phyloP scores from a whole-genome alignment of 1,284 basidiomycete species.

The Ceraceosorus guamensis region DNA sequence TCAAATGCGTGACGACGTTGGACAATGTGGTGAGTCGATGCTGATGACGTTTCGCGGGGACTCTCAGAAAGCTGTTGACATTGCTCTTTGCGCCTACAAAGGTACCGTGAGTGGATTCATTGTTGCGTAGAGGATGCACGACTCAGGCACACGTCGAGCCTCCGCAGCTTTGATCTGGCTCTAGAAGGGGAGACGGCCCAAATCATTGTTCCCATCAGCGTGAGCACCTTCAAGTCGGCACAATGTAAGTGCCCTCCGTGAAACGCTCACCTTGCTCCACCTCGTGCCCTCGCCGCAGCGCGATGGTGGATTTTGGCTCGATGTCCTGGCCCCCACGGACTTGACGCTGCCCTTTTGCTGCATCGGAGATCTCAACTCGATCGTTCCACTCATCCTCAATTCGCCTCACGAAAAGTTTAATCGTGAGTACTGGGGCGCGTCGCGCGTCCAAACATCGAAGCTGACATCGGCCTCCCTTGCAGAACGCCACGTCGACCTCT shows the following conservation, averaged over 20 bases:
- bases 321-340: background rate
- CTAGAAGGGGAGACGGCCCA: background rate
- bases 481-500: background rate
- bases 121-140: no score
- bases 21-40: no score
- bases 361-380: background rate
- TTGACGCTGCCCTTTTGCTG: background rate
- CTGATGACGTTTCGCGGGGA: no score
- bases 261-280: background rate
- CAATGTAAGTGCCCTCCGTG: background rate
- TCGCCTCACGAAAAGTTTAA: background rate
- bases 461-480: background rate
- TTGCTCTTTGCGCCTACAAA: no score
- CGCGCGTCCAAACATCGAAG: background rate
- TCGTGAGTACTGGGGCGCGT: background rate
- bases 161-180: background rate
- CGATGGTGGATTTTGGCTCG: background rate
- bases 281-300: background rate
- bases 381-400: background rate
- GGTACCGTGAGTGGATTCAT: no score
- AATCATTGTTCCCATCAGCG: background rate
- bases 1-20: no score
- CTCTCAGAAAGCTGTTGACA: no score
- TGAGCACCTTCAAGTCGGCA: background rate
- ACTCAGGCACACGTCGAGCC: no score